Percentiles rank a stretch among this genome's conserved stretches.
Conservation (phyloP, 2,329 filamentous ascomycete genomes). For the Sarocladium strictum region DNA sequence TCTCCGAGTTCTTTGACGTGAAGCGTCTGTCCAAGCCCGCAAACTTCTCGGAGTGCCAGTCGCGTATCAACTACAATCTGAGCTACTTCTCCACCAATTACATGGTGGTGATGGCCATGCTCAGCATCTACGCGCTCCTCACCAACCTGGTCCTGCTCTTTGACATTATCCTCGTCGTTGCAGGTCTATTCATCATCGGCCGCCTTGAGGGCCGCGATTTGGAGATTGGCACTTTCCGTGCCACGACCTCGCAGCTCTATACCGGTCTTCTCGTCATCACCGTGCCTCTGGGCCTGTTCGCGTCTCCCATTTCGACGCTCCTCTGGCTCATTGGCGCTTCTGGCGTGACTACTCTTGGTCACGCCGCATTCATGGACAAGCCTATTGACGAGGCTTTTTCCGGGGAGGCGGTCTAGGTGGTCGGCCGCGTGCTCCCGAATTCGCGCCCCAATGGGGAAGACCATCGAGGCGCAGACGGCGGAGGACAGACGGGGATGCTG, state of each 20-base stretch:
- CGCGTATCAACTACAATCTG: constrained; percentile 93
- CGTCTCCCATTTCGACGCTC: constrained; percentile 76
- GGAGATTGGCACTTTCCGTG: constrained; percentile 74
- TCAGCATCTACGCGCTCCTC: constrained; percentile 90
- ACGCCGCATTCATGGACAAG: constrained; percentile 95
- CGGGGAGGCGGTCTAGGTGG: constrained; percentile 99
- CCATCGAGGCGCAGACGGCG: constrained; percentile 83
- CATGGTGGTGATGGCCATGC: constrained; percentile 85
- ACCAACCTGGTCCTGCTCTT: constrained; percentile 84
- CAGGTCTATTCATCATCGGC: constrained; percentile 85
- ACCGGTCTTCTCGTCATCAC: constrained; percentile 78
- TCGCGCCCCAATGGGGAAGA: constrained; percentile 98
- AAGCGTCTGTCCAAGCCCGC: constrained; percentile 92
- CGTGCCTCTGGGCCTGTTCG: constrained; percentile 77
- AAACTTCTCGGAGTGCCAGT: constrained; percentile 87
- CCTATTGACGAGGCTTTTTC: constrained; percentile 99
- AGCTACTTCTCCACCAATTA: constrained; percentile 99
- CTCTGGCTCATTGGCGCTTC: constrained; percentile 96
- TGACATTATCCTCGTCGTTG: constrained; percentile 81
- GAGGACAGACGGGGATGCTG: constrained; percentile 45
- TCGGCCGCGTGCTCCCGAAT: constrained; percentile 99
- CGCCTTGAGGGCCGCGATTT: constrained; percentile 86
- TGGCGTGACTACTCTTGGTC: constrained; percentile 88
- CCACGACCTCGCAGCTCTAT: constrained; percentile 90
- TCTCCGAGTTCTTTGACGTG: constrained; percentile 92